Conservation (phyloP, 2,329 filamentous ascomycete genomes). For the Colletotrichum limetticola region DNA sequence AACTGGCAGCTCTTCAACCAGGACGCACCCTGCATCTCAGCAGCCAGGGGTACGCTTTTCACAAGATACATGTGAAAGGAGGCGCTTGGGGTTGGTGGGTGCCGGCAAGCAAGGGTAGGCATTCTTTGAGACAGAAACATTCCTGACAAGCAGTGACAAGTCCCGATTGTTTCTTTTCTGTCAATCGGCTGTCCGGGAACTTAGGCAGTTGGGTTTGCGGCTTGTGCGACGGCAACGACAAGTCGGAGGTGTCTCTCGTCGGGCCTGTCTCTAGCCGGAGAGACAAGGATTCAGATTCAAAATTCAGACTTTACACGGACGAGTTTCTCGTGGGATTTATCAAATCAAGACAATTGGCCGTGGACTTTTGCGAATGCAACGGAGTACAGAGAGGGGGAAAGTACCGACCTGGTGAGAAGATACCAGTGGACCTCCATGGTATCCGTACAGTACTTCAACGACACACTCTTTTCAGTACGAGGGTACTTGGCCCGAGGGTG, state of each 20-base stretch:
- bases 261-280: slow-evolving; percentile 28
- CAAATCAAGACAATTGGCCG: slow-evolving; percentile 26
- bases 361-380: slow-evolving; percentile 17
- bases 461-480: not conserved
- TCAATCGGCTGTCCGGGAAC: not conserved
- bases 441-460: not conserved
- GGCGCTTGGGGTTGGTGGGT: slow-evolving; percentile 16
- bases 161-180: slow-evolving; percentile 23
- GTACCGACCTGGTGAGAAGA: not conserved
- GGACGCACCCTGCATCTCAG: slow-evolving; percentile 17
- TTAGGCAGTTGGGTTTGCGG: not conserved
- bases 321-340: slow-evolving; percentile 6
- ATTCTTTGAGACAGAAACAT: slow-evolving; percentile 23
- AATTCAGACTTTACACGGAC: slow-evolving; percentile 19
- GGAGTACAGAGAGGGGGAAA: slow-evolving; percentile 4
- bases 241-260: slow-evolving; percentile 22
- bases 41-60: slow-evolving; percentile 2
- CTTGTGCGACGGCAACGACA: slow-evolving; percentile 10
- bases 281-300: slow-evolving; percentile 19
- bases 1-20: slow-evolving; percentile 17
- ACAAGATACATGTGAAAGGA: slow-evolving; percentile 30
- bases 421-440: too few species aligned
- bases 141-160: slow-evolving; percentile 26
- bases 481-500: not conserved
- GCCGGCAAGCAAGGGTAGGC: slow-evolving; percentile 23